phyloP scores from a whole-genome alignment of 495 filamentous ascomycete genomes.

The Penicillium simplicissimum region DNA sequence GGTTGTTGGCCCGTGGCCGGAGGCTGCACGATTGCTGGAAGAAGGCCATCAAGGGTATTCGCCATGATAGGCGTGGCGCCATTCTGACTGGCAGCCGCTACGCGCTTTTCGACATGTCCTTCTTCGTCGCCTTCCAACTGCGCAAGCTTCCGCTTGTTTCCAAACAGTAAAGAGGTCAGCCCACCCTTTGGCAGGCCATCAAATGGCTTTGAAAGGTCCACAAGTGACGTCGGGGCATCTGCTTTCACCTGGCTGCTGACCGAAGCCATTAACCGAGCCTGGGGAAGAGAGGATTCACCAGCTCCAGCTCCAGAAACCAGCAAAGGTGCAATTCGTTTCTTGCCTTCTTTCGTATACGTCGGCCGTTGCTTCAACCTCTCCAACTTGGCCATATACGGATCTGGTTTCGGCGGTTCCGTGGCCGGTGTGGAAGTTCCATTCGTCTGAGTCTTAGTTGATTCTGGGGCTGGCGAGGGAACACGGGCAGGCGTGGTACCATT shows the following conservation, averaged over 20 bases:
- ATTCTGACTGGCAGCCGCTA: slow-evolving; percentile 54
- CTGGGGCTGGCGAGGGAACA: slow-evolving; percentile 36
- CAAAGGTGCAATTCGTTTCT: slow-evolving; percentile 90
- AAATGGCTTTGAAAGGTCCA: slow-evolving; percentile 92
- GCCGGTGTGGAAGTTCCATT: slow-evolving; percentile 40
- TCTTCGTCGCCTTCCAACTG: slow-evolving; percentile 68
- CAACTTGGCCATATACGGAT: slow-evolving; percentile 65
- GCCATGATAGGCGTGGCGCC: slow-evolving; percentile 73
- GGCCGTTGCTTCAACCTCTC: slow-evolving; percentile 85
- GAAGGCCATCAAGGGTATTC: slow-evolving; percentile 74
- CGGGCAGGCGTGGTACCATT: slow-evolving; percentile 48
- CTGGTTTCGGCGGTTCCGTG: slow-evolving; percentile 57
- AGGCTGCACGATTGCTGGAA: slow-evolving; percentile 60
- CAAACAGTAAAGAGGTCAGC: slow-evolving; percentile 77
- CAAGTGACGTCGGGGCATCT: slow-evolving; percentile 78
- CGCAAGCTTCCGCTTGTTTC: slow-evolving; percentile 86
- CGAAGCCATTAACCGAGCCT: slow-evolving; percentile 76
- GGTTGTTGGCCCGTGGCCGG: slow-evolving; percentile 60
- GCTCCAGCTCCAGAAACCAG: slow-evolving; percentile 83
- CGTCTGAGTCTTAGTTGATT: slow-evolving; percentile 39
- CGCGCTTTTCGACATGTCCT: slow-evolving; percentile 62
- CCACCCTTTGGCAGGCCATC: slow-evolving; percentile 93
- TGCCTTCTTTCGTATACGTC: slow-evolving; percentile 94
- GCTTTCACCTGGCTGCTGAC: slow-evolving; percentile 56
- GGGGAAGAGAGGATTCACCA: slow-evolving; percentile 83